A percentile compares a stretch with the other conserved stretches of the same genome.
Conservation (phyloP, 2,329 filamentous ascomycete species). For the Hypoxylon sp. region DNA sequence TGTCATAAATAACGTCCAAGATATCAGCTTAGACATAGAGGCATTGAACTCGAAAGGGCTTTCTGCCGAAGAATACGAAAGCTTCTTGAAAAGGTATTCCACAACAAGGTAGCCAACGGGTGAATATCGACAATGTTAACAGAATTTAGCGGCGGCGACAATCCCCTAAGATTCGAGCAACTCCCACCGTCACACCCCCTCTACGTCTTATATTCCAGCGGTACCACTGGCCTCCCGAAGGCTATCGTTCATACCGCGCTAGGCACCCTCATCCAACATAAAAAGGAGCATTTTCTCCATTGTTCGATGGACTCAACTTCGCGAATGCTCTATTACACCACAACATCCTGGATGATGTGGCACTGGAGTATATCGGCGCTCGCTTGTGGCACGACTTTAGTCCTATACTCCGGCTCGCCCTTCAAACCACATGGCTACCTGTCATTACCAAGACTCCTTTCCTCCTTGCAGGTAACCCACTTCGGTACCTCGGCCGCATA, state of each 20-base stretch:
- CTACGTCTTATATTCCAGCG: conserved; percentile 94
- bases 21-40: conserved; percentile 59
- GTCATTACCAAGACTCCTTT: conserved; percentile 85
- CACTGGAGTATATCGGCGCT: conserved; percentile 94
- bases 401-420: conserved; percentile 93
- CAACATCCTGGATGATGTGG: conserved; percentile 99
- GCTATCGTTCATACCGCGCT: conserved; percentile 94
- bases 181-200: conserved; percentile 88
- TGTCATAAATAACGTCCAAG: conserved; percentile 77
- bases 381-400: conserved; percentile 83
- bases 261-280: conserved; percentile 94
- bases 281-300: conserved; percentile 94
- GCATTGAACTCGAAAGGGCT: conserved; percentile 60
- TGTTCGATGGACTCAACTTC: conserved; percentile 82
- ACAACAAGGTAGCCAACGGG: not conserved
- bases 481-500: conserved; percentile 97
- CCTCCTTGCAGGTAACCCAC: conserved; percentile 86
- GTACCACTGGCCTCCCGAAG: conserved; percentile 89
- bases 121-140: conserved; percentile 42
- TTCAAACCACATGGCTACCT: conserved; percentile 85
- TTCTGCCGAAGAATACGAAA: conserved; percentile 61
- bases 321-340: conserved; percentile 92
- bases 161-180: conserved; percentile 77
- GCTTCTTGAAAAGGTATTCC: conserved; percentile 60
- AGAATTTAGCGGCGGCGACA: conserved; percentile 55